Conservation (phyloP, 2,329 filamentous ascomycete species). For the Leptographium galeiforme region DNA sequence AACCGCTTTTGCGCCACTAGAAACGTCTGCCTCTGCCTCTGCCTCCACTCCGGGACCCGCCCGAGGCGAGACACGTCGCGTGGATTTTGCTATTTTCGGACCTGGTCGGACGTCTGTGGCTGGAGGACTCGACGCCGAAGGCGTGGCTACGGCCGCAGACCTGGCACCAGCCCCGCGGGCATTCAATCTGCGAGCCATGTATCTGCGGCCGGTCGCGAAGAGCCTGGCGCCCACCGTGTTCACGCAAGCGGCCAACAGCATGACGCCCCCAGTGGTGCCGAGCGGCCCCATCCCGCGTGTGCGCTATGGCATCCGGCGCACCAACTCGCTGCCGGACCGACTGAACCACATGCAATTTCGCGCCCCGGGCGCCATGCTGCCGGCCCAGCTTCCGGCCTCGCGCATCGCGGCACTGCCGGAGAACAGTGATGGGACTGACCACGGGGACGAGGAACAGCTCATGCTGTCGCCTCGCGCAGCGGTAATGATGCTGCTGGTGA, state of each 20-base stretch:
- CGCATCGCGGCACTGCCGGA: conserved; percentile 17
- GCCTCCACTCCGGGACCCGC: neutral
- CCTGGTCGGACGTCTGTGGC: conserved; percentile 11
- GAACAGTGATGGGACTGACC: conserved; percentile 12
- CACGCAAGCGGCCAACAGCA: conserved; percentile 26
- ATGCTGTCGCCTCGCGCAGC: conserved; percentile 43
- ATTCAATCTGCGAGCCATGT: conserved; percentile 47
- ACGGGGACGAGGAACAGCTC: conserved; percentile 12
- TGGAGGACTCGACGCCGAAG: neutral
- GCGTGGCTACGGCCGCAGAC: conserved; percentile 12
- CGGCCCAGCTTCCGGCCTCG: conserved; percentile 29
- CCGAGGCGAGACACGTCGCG: conserved; percentile 20
- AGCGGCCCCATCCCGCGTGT: conserved; percentile 40
- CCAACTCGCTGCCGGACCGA: conserved; percentile 60
- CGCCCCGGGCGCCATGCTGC: conserved; percentile 35
- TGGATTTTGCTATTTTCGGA: conserved; percentile 27
- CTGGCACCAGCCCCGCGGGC: conserved; percentile 26
- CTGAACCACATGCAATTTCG: conserved; percentile 36
- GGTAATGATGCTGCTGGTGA: conserved; percentile 46
- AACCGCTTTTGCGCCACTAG: neutral
- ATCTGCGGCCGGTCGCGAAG: conserved; percentile 49
- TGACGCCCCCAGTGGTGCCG: conserved; percentile 15
- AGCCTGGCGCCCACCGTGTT: conserved; percentile 63
- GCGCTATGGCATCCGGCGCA: conserved; percentile 54
- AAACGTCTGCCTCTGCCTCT: neutral